Conservation (phyloP, 148 eudicot species). For the Persicaria maculosa region DNA sequence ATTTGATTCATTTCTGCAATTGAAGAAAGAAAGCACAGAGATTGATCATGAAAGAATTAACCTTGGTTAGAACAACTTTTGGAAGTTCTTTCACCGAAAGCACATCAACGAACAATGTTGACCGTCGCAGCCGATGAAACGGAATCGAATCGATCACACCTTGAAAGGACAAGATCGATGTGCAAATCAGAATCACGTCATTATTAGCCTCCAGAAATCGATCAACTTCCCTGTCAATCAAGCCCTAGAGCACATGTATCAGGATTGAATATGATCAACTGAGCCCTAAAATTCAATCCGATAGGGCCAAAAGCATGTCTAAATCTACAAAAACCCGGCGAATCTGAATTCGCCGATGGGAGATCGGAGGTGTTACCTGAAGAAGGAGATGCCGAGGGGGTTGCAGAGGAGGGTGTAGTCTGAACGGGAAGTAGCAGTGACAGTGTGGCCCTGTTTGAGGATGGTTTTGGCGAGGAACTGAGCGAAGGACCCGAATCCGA, state of each 20-base stretch:
- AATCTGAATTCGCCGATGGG: not conserved
- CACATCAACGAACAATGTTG: constrained; percentile 46
- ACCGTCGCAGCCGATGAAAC: constrained; percentile 23
- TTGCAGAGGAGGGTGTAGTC: constrained; percentile 38
- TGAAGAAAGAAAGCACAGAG: not conserved
- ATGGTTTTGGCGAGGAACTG: constrained; percentile 55
- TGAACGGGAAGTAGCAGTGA: constrained; percentile 46
- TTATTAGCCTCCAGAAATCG: constrained; percentile 31
- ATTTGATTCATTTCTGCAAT: not conserved
- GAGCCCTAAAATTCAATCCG: not conserved
- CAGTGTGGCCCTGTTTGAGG: constrained; percentile 43
- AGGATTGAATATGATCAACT: not conserved
- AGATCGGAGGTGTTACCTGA: constrained; percentile 18
- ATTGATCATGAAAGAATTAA: not conserved
- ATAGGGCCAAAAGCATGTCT: not conserved
- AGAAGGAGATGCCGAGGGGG: constrained; percentile 35
- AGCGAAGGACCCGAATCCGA: constrained; percentile 49
- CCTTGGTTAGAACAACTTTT: constrained; percentile 28
- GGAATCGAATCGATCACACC: constrained; percentile 39
- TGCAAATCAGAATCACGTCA: constrained; percentile 38
- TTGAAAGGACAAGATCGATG: constrained; percentile 43
- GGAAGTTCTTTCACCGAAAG: constrained; percentile 58
- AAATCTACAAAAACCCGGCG: not conserved
- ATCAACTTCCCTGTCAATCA: constrained; percentile 26
- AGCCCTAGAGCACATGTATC: constrained; percentile 1